Conservation (phyloP, 192 early-diverging fungal genomes). For the Linnemannia zychae region DNA sequence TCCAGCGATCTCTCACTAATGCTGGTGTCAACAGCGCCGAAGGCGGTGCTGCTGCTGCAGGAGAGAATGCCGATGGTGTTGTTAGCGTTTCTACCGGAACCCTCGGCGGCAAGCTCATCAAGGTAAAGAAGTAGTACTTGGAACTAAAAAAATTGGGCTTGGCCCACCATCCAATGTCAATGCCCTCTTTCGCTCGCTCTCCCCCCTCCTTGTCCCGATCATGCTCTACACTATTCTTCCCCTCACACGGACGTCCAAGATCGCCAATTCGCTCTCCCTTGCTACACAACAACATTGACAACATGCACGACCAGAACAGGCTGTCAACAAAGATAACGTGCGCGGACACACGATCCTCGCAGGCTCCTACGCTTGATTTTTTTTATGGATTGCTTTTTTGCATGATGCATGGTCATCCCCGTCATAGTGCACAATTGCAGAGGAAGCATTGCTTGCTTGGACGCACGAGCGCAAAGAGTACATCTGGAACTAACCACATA, state of each 20-base stretch:
- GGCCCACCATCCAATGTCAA: neutral
- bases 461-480: neutral
- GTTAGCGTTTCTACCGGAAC: conserved; percentile 34
- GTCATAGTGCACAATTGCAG: neutral
- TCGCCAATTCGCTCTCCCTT: neutral
- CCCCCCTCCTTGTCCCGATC: neutral
- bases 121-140: conserved; percentile 17
- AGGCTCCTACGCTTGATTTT: neutral
- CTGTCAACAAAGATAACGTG: conserved; percentile 9
- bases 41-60: neutral
- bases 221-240: neutral
- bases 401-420: conserved; percentile 1
- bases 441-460: neutral
- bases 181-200: neutral
- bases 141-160: neutral
- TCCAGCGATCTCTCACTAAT: conserved; percentile 19
- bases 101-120: conserved; percentile 43
- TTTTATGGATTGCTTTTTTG: conserved; percentile 4
- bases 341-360: conserved; percentile 2
- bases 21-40: neutral
- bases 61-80: conserved; percentile 24
- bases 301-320: neutral
- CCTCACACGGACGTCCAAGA: conserved; percentile 1
- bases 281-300: neutral
- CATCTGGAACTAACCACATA: neutral